Evolutionary conservation across 345 rosid species (phyloP).

Genomic region (Citrus reticulata): DNA sequence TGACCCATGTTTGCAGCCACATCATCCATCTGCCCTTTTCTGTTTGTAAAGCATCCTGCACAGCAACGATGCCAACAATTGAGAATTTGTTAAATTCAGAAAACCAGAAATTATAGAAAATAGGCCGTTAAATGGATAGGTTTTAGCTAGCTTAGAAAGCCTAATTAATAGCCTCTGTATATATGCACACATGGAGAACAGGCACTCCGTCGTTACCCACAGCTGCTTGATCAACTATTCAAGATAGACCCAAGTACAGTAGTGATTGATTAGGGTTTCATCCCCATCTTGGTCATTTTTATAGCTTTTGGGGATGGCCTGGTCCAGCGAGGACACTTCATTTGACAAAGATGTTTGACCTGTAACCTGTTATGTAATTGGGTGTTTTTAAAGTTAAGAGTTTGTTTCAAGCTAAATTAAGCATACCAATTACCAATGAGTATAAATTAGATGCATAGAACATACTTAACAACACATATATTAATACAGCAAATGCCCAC

Average conservation of each 20-base stretch:
- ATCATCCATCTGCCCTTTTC: constrained; percentile 12
- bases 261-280: background rate
- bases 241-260: background rate
- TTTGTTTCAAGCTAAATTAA: background rate
- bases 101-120: background rate
- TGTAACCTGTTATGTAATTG: background rate
- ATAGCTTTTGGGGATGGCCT: background rate
- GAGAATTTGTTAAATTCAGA: background rate
- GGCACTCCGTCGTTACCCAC: constrained; percentile 10
- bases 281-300: background rate
- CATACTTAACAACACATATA: background rate
- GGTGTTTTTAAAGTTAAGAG: background rate
- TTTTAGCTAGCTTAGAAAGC: background rate
- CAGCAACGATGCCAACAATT: background rate
- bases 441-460: background rate
- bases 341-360: background rate
- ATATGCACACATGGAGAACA: constrained; percentile 26
- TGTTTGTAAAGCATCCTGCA: constrained; percentile 7
- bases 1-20: constrained; percentile 19
- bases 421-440: background rate
- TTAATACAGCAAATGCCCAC: too few species aligned
- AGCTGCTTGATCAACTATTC: background rate
- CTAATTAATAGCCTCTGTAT: background rate
- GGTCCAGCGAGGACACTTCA: background rate
- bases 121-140: too few species aligned